phyloP scores from a whole-genome alignment of 768 basidiomycete genomes.

The Porphyrellus cyaneotinctus region DNA sequence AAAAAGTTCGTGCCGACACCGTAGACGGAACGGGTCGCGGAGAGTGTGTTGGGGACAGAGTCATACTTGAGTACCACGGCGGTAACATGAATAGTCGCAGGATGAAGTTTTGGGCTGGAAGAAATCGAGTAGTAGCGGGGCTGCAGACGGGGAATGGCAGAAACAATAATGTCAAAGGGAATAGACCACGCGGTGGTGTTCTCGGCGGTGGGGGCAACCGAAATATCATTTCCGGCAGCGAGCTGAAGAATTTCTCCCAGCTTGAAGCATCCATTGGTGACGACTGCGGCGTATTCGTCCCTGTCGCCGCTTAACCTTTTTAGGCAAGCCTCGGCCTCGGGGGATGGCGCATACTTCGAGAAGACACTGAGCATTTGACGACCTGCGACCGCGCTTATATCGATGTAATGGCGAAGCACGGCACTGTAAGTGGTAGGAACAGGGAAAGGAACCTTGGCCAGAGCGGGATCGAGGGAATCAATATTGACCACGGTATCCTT shows the following conservation, averaged over 20 bases:
- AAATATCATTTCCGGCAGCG: slow-evolving; percentile 76
- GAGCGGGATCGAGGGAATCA: slow-evolving; percentile 94
- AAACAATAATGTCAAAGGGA: slow-evolving; percentile 96
- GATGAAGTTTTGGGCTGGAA: slow-evolving; percentile 88
- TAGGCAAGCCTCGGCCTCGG: slow-evolving; percentile 69
- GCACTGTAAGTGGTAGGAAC: slow-evolving; percentile 92
- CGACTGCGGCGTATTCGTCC: slow-evolving; percentile 75
- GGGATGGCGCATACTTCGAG: slow-evolving; percentile 82
- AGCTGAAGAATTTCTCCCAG: slow-evolving; percentile 91
- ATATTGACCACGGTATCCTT: slow-evolving; percentile 83
- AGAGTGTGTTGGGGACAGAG: slow-evolving; percentile 50
- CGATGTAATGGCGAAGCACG: slow-evolving; percentile 94
- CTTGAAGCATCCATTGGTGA: slow-evolving; percentile 81
- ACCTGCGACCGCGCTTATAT: slow-evolving; percentile 91
- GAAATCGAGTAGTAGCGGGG: slow-evolving; percentile 99
- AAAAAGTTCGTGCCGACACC: slow-evolving; percentile 96
- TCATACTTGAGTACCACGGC: slow-evolving; percentile 94
- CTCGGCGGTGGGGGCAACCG: slow-evolving; percentile 50
- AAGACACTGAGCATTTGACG: slow-evolving; percentile 88
- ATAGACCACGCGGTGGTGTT: slow-evolving; percentile 87
- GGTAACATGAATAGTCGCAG: slow-evolving; percentile 90
- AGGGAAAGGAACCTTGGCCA: slow-evolving; percentile 98
- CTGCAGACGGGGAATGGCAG: slow-evolving; percentile 88
- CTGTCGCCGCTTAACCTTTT: slow-evolving; percentile 81
- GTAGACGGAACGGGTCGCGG: slow-evolving; percentile 65